Evolutionary conservation across 257 asterid genomes (phyloP).

Genomic region (Nicotiana benthamiana): DNA sequence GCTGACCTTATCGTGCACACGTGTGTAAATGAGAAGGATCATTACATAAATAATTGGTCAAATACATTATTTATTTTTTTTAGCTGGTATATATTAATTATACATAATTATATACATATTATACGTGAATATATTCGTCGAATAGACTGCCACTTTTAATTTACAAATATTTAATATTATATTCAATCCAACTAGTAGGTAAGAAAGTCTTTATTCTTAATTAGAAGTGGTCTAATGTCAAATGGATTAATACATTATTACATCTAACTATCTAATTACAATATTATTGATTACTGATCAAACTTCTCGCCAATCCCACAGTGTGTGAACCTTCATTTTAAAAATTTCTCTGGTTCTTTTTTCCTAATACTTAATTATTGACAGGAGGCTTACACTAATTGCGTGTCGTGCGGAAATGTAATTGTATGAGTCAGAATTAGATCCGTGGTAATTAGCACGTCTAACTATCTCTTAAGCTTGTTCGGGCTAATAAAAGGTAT

Average conservation of each 20-base stretch:
- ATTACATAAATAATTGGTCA: no score
- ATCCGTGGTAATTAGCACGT: no score
- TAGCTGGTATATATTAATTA: no score
- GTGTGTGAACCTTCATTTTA: neutral
- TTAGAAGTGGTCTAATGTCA: neutral
- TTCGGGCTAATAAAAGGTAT: no score
- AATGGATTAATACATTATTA: neutral
- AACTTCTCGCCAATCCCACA: neutral
- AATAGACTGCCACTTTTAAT: neutral
- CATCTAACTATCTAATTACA: neutral
- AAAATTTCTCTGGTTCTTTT: neutral
- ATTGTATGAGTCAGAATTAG: no score
- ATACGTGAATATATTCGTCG: no score
- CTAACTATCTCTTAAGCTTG: no score
- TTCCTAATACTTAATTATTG: neutral
- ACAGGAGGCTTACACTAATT: neutral
- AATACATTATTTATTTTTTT: no score
- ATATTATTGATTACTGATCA: neutral
- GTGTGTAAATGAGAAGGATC: neutral
- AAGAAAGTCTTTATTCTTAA: neutral
- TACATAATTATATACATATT: no score
- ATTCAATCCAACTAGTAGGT: neutral
- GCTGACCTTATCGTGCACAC: neutral
- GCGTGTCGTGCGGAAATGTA: neutral
- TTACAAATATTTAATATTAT: neutral